Evolutionary conservation across 805 yeast genomes (phyloP), one percentile per base, ranked within the genome.

Genomic region (Yarrowia deformans): DNA sequence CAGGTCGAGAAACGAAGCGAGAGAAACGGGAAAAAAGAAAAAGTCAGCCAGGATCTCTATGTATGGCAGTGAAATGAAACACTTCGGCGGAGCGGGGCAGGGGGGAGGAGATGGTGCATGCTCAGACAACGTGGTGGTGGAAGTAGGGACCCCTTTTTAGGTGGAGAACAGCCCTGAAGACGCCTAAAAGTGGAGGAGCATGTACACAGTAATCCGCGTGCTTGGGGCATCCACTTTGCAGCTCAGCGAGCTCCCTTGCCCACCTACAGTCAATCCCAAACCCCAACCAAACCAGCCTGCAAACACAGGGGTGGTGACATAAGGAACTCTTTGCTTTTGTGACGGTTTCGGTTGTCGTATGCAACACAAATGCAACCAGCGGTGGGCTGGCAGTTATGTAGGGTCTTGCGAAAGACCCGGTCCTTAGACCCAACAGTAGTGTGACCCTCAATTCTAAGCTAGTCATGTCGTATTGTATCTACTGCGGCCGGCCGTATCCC

Each of bases 271-370:
- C 29, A 23, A 23, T 4, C 29, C 42, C 42, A n/a, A 34, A 10
- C 8, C 35, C 39, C 39, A 49, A 8, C 39, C 2, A 18, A 23
- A 29, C 52, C 35, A 48, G 52, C 35, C 52, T 14, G 52, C 35
- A 48, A 49, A 8, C 56, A 35, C 42, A 52, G 56, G 56, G 56
- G 56, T 35, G 56, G 56, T 50, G 56, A 50, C 56, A 50, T 34
- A 49, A 29, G 34, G 56, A 12, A 13, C 12, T n/a, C 35, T 52
- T 52, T 52, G 56, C 56, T 52, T 52, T 52, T 52, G 56, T 52
- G 56, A 52, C 56, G 56, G 56, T 52, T 52, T 52, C 56, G 56
- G 56, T 29, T 52, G 56, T 52, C 56, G 56, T 52, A 52, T 52
- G 56, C 56, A 52, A 52, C 56, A 52, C 56, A 52, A 52, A 52